Base-by-base conservation (phyloP, 1,284 basidiomycete species). In the Ceratobasidium sp. region DNA sequence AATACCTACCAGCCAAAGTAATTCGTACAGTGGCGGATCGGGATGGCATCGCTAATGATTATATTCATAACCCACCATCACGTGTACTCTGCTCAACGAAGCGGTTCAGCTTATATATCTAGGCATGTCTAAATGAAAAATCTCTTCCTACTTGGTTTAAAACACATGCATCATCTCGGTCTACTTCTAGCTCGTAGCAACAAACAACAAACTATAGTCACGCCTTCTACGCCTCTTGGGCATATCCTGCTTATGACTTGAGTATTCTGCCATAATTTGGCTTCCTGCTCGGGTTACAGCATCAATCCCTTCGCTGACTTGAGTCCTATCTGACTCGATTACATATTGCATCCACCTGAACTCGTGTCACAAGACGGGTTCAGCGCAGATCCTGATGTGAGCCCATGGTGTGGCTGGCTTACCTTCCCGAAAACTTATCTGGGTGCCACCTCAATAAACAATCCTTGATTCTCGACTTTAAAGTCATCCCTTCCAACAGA, bases 371-470 rank as follows among this genome's bases (percentile, higher is more conserved):
- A 54, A 30, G 28, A 7, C 21, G 28, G 23, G 63, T 11, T 36
- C 6, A 40, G 30, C 25, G 23, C 18, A 53, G 51, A n/a, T 38
- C 6, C 4, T 14, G 14, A 8, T n/a, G 18, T 6, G 16, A 16
- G 36, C 56, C 8, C 18, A 42, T n/a, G 7, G 33, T 40, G 16
- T 60, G n/a, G 2, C 14, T 25, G 36, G n/a, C 54, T 23, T 44
- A 69, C 66, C 53, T 58, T 33, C 53, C 66, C 2, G 66, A 56
- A 30, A 69, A 69, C 25, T 69, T 69, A 33, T 69, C 66, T 11
- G 66, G 66, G 28, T 69, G 66, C 66, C 66, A 69, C 3, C 53
- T 69, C 30, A 46, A 44, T 25, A 69, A 48, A 48, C 38, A 54
- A 2, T 69, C 66, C 40, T 48, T 69, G 36, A 69, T 69, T 14